Evolutionary conservation across 2,329 filamentous ascomycete species (phyloP).

Genomic region (Aspergillus niger): DNA sequence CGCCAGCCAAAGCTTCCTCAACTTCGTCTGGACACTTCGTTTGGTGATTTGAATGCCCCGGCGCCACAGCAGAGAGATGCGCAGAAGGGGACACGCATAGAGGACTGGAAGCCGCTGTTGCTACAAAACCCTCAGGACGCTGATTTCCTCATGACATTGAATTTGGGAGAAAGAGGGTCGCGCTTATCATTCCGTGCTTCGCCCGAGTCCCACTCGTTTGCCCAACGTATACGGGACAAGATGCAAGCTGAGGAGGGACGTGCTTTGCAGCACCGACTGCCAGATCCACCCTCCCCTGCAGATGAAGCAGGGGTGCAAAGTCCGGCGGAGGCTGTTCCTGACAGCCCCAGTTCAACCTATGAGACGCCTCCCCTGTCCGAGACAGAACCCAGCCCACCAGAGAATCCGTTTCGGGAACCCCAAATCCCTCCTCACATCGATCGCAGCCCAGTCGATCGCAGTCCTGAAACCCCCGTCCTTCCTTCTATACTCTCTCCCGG

Average conservation of each 20-base stretch:
- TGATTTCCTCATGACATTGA: slow-evolving; percentile 41
- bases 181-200: slow-evolving; percentile 44
- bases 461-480: slow-evolving; percentile 27
- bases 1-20: slow-evolving; percentile 26
- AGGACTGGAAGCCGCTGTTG: slow-evolving; percentile 31
- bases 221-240: slow-evolving; percentile 50
- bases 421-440: slow-evolving; percentile 21
- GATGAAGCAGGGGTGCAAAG: slow-evolving; percentile 22
- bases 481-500: slow-evolving; percentile 28
- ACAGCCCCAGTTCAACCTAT: slow-evolving; percentile 28
- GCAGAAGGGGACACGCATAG: slow-evolving; percentile 16
- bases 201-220: slow-evolving; percentile 48
- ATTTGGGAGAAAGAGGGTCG: slow-evolving; percentile 31
- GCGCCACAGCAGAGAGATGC: slow-evolving; percentile 11
- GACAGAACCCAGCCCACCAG: slow-evolving; percentile 26
- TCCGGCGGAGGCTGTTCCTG: slow-evolving; percentile 18
- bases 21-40: slow-evolving; percentile 38
- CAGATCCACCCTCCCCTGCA: slow-evolving; percentile 33
- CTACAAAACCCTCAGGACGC: slow-evolving; percentile 39
- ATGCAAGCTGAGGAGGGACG: slow-evolving; percentile 57
- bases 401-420: slow-evolving; percentile 31
- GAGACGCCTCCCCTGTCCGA: slow-evolving; percentile 33
- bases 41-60: slow-evolving; percentile 24
- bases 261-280: slow-evolving; percentile 49
- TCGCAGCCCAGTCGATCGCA: slow-evolving; percentile 15